phyloP scores from a whole-genome alignment of 768 basidiomycete species.

The Mycena filopes region DNA sequence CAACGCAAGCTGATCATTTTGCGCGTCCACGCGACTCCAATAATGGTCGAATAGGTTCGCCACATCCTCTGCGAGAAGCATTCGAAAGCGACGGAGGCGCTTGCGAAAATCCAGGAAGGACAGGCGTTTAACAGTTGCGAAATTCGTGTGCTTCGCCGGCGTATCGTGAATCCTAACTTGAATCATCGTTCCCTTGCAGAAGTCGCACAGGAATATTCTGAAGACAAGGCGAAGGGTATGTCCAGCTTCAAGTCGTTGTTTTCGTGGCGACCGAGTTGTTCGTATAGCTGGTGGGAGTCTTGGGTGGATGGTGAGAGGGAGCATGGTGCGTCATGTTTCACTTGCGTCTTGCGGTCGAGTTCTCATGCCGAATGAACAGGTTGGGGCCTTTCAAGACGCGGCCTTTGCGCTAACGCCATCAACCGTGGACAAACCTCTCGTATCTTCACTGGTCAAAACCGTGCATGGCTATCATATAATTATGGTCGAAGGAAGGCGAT shows the following conservation, averaged over 20 bases:
- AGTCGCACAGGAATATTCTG: constrained; percentile 90
- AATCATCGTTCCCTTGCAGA: constrained; percentile 45
- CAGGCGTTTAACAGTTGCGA: constrained; percentile 74
- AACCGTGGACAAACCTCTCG: constrained; percentile 79
- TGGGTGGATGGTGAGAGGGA: constrained; percentile 88
- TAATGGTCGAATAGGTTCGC: constrained; percentile 57
- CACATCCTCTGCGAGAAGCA: constrained; percentile 93
- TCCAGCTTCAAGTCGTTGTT: constrained; percentile 1
- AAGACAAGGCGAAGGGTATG: constrained; percentile 89
- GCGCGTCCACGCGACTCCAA: background rate
- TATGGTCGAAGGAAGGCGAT: constrained; percentile 88
- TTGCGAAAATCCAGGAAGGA: constrained; percentile 85
- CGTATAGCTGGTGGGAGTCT: constrained; percentile 81
- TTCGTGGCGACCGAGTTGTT: background rate
- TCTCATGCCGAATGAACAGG: background rate
- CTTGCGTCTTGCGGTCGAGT: background rate
- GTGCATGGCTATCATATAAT: constrained; percentile 90
- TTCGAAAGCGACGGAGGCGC: constrained; percentile 79
- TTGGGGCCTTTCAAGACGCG: constrained; percentile 87
- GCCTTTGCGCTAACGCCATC: constrained; percentile 86
- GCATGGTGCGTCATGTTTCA: constrained; percentile 63
- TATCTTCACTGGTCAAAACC: constrained; percentile 83
- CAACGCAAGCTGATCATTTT: constrained; percentile 49
- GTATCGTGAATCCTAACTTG: background rate
- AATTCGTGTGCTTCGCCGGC: background rate